phyloP scores from a whole-genome alignment of 768 basidiomycete genomes.

The Saitozyma sp. region DNA sequence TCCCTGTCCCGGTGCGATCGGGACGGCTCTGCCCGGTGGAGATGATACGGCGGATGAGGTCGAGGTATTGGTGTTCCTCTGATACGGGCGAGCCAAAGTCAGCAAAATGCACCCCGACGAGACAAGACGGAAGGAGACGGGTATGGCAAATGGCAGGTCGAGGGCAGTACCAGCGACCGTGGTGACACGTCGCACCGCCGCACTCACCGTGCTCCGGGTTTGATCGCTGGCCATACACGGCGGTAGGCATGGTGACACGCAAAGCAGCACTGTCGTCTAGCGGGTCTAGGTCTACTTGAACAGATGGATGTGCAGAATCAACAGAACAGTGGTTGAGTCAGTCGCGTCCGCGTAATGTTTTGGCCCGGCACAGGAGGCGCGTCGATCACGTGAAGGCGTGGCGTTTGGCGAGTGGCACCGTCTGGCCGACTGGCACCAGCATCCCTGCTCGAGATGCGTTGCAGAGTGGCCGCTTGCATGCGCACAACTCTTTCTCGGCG shows the following conservation, averaged over 20 bases:
- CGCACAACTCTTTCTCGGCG: no score
- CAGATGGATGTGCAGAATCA: no score
- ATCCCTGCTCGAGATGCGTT: no score
- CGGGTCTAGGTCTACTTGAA: neutral
- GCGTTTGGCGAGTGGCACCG: neutral
- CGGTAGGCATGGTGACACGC: conserved; percentile 11
- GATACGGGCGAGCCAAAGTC: conserved; percentile 1
- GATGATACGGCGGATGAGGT: conserved; percentile 74
- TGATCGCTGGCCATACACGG: conserved; percentile 2
- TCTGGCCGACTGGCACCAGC: no score
- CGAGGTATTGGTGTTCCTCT: conserved; percentile 87
- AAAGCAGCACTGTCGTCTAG: neutral
- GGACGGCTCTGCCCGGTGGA: conserved; percentile 72
- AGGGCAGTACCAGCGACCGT: neutral
- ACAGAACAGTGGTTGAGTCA: neutral
- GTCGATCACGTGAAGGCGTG: neutral
- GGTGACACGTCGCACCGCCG: no score
- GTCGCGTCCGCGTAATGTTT: neutral
- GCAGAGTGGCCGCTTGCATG: no score
- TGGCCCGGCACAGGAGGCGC: neutral
- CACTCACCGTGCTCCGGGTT: conserved; percentile 22
- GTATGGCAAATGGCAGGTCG: neutral
- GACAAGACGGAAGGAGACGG: neutral
- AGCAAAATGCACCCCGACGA: neutral
- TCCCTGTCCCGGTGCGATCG: conserved; percentile 94